Base-by-base conservation (phyloP, 305 asterid species). In the Rubia tinctorum region DNA sequence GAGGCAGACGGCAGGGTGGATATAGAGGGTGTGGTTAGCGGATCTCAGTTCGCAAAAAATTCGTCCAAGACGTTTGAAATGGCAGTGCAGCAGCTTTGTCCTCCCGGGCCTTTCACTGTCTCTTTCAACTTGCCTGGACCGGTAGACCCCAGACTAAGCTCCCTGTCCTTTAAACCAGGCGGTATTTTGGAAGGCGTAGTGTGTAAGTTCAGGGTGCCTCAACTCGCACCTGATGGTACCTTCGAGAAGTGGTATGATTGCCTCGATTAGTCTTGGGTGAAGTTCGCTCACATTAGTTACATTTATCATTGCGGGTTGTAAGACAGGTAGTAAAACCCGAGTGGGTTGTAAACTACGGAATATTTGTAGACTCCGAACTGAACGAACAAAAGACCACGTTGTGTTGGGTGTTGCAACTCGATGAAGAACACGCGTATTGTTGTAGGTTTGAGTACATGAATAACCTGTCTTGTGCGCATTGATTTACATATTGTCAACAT, bases 91-190 rank as follows among this genome's bases (percentile, higher is more conserved):
- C 81, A 83, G 77, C 82, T 82, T 45, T 77, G 82, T 27, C 84
- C 87, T 61, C 82, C 85, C 15, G 89, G 89, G 39, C 85, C 83
- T 11, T 85, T 82, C 80, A 79, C 79, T 8, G 59, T 85, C 42
- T 80, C 85, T 2, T 85, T 85, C 83, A 82, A 75, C 68, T 77
- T 85, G 77, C 89, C 89, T 23, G 89, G 89, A 61, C 77, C 84
- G 7, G 85, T 85, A n/a, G 89, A 85, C 68, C 89, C 89, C 56
- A 85, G 87, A 68, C 72, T 85, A 68, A 65, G 80, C 66, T 76
- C 84, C 5, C 79, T 80, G 5, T 68, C 76, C 20, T 80, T 82
- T 27, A 79, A 75, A 47, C 27, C 83, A 7, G 82, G 84, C 44
- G 89, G 89, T 58, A 80, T 85, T 14, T 73, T 85, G 55, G 89